Conservation (phyloP, 305 asterid species). For the Fraxinus paxiana region DNA sequence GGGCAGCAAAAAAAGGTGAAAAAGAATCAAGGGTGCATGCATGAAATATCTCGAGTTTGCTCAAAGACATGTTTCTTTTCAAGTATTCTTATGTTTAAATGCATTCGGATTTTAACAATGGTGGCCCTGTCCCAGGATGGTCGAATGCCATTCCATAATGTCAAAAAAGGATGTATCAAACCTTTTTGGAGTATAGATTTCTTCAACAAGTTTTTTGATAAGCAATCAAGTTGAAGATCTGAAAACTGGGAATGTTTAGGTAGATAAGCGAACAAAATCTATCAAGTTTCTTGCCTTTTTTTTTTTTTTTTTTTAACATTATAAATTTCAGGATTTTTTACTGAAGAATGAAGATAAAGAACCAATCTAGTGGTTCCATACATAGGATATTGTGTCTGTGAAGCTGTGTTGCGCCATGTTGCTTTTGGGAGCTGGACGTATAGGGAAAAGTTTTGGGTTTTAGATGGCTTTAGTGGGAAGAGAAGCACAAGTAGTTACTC, state of each 20-base stretch:
- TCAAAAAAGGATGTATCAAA: slow-evolving; percentile 1
- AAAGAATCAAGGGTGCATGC: slow-evolving; percentile 22
- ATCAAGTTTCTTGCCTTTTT: neutral
- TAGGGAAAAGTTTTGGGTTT: too few relatives aligned
- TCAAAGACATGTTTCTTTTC: slow-evolving; percentile 29
- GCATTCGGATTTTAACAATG: slow-evolving; percentile 11
- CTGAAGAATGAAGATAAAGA: too few relatives aligned
- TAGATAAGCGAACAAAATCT: neutral
- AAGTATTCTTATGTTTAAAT: slow-evolving; percentile 24
- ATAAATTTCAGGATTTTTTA: neutral
- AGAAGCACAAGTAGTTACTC: too few relatives aligned
- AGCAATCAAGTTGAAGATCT: neutral
- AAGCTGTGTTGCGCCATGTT: too few relatives aligned
- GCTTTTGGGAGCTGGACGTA: too few relatives aligned
- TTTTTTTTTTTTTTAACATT: neutral
- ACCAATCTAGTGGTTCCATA: too few relatives aligned
- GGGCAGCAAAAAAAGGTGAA: neutral
- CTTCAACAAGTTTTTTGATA: neutral
- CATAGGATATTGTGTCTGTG: too few relatives aligned
- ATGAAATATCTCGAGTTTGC: slow-evolving; percentile 28
- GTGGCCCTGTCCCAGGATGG: slow-evolving; percentile 28
- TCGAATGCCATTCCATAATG: slow-evolving; percentile 32
- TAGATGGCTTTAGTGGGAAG: too few relatives aligned
- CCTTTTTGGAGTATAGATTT: neutral
- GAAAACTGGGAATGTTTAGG: neutral